Evolutionary conservation across 495 filamentous ascomycete genomes (phyloP).

Genomic region (Hypomontagnella monticulosa): DNA sequence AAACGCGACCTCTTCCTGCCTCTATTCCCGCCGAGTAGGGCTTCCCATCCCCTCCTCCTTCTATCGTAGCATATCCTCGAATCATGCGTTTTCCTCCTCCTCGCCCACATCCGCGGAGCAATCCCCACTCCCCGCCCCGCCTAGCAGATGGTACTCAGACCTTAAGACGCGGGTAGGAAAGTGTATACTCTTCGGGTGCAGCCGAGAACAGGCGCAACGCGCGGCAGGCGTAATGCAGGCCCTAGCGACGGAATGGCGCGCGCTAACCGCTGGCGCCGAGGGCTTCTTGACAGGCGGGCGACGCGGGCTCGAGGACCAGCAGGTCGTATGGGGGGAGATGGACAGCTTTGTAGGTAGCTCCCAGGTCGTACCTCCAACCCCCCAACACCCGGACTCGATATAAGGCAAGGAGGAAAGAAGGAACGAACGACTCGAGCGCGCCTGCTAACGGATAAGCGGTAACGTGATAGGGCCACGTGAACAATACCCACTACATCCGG

Average conservation of each 20-base stretch:
- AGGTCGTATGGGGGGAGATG: conserved; percentile 93
- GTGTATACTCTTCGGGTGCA: conserved; percentile 83
- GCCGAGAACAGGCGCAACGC: conserved; percentile 64
- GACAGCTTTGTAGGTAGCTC: conserved; percentile 61
- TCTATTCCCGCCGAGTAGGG: not conserved
- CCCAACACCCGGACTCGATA: too few relatives aligned
- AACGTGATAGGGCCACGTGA: conserved; percentile 73
- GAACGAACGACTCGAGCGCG: not conserved
- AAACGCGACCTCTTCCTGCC: too few relatives aligned
- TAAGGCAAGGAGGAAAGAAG: conserved; percentile 40
- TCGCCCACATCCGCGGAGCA: conserved; percentile 11
- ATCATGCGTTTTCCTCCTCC: not conserved
- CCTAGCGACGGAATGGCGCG: conserved; percentile 78
- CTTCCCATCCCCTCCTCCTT: not conserved
- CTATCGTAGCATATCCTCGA: not conserved
- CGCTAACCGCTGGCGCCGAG: conserved; percentile 78
- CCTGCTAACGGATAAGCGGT: conserved; percentile 9
- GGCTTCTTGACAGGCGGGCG: conserved; percentile 78
- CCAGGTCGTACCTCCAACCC: not conserved
- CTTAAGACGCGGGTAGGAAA: conserved; percentile 79
- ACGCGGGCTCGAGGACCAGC: conserved; percentile 73
- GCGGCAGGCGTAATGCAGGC: conserved; percentile 69
- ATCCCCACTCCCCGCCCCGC: conserved; percentile 28
- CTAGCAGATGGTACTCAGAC: conserved; percentile 77
- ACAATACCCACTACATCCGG: conserved; percentile 84